These are phyloP conservation scores for Fusarium acutatum DNA, from an alignment of 2,329 filamentous ascomycete genomes.

Conservation along the genomic window DNA sequence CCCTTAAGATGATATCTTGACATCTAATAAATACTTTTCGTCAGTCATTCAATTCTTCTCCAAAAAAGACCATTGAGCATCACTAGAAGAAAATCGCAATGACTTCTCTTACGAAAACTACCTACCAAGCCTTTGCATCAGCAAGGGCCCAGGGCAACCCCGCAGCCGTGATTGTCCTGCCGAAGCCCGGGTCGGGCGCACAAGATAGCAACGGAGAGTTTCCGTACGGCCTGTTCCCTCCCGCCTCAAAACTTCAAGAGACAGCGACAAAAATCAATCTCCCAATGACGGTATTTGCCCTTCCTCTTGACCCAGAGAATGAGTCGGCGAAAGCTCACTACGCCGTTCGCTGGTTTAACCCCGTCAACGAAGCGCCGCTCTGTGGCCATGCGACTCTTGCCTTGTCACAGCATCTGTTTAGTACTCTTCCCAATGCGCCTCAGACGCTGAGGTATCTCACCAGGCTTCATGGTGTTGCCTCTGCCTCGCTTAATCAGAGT, in stretches of 20 bases:
- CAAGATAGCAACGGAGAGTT: not conserved
- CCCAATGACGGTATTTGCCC: not conserved
- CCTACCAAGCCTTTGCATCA: not conserved
- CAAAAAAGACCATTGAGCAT: rapidly evolving
- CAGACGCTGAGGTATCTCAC: not conserved
- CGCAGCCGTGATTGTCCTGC: not conserved
- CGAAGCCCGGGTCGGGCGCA: rapidly evolving
- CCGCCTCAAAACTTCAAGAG: not conserved
- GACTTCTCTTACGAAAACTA: not conserved
- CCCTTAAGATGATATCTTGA: not conserved
- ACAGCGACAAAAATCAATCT: not conserved
- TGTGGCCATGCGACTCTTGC: conserved; percentile 6
- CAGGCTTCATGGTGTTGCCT: not conserved
- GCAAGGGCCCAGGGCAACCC: not conserved
- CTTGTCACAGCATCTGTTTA: not conserved
- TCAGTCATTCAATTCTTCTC: rapidly evolving
- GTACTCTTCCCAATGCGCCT: not conserved
- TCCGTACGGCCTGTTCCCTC: not conserved
- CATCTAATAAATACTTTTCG: not conserved
- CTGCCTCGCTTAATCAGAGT: not conserved
- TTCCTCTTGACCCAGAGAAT: not conserved
- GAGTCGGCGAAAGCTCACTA: not conserved
- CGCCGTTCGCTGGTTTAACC: conserved; percentile 8
- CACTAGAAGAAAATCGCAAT: rapidly evolving
- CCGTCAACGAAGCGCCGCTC: not conserved